Base-by-base conservation (phyloP, 441 rosid genomes). In the Adansonia grandidieri region DNA sequence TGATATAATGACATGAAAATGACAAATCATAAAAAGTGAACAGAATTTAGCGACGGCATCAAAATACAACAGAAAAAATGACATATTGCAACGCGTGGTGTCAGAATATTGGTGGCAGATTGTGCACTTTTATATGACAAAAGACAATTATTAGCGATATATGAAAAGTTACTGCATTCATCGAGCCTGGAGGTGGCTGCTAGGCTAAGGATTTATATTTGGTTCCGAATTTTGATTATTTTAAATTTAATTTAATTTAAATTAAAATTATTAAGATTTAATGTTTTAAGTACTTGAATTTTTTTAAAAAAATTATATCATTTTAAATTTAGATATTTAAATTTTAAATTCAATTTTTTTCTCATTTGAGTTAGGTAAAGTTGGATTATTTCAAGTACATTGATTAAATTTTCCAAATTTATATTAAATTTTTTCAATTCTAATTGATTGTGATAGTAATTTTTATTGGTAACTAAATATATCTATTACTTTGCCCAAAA, bases 11-110 rank as follows among this genome's bases (percentile, higher is more conserved):
- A 17, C 0, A 45, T 47, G 73, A 68, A 68, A 68, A 20, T 68
- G 56, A 68, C 73, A 14, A 47, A 45, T 20, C 73, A 68, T 68
- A 20, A 68, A 47, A 47, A 10, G 11, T 10, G 56, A 68, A 24
- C 57, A 47, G 37, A 9, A 4, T 67, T 44, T 67, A 9, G 20
- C 53, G 44, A 4, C 19, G 15, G 65, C 9, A 45, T 9, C 13
- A 1, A 44, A 67, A 58, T 19, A 19, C 1, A 15, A 58, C 3
- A 60, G 9, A n/a, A 14, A 60, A 22, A 60, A 60, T 22, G 37
- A 60, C 40, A 60, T 9, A 20, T 9, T 40, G 22, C 37, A 9
- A 60, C 0, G 1, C 1, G 28, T 1, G 28, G 28, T 24, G 28
- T 24, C 28, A 24, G 28, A 57, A 17, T 57, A 57, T 57, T 19